Percentiles rank a stretch among this genome's conserved stretches.
Conservation (phyloP, 148 eudicot species). For the Salicornia ramosissima region DNA sequence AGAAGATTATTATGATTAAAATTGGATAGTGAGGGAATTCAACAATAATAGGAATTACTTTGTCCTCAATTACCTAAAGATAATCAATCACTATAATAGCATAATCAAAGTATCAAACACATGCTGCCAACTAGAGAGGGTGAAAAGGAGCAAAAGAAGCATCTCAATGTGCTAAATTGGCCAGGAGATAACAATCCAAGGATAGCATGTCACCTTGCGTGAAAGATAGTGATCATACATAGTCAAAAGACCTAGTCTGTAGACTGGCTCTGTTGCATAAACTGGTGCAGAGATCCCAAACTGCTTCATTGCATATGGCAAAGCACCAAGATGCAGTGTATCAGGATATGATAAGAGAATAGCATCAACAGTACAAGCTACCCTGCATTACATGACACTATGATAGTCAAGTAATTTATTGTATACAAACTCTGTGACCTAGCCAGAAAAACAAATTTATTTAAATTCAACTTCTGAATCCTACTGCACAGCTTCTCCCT, state of each 20-base stretch:
- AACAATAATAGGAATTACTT: too few species aligned
- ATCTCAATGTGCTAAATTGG: background rate
- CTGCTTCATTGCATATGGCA: constrained; percentile 90
- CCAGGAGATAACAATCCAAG: background rate
- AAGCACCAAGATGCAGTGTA: constrained; percentile 86
- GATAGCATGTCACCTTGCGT: constrained; percentile 59
- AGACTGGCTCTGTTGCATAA: constrained; percentile 89
- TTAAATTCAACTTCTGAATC: background rate
- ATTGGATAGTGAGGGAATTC: too few species aligned
- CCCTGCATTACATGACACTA: constrained; percentile 43
- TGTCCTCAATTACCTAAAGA: too few species aligned
- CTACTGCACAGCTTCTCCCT: background rate
- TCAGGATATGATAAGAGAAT: constrained; percentile 85
- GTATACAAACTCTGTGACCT: background rate
- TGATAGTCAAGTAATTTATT: background rate
- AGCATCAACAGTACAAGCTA: constrained; percentile 83
- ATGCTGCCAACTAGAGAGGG: background rate
- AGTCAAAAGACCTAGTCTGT: constrained; percentile 78
- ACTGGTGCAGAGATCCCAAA: constrained; percentile 72
- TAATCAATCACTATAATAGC: too few species aligned
- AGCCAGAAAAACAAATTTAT: background rate
- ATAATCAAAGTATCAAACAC: too few species aligned
- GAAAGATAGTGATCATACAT: constrained; percentile 96
- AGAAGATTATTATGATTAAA: too few species aligned
- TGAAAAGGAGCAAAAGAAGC: background rate